These are phyloP conservation scores for Penicillium sp. DNA, from an alignment of 2,329 filamentous ascomycete genomes.

Conservation along the genomic window DNA sequence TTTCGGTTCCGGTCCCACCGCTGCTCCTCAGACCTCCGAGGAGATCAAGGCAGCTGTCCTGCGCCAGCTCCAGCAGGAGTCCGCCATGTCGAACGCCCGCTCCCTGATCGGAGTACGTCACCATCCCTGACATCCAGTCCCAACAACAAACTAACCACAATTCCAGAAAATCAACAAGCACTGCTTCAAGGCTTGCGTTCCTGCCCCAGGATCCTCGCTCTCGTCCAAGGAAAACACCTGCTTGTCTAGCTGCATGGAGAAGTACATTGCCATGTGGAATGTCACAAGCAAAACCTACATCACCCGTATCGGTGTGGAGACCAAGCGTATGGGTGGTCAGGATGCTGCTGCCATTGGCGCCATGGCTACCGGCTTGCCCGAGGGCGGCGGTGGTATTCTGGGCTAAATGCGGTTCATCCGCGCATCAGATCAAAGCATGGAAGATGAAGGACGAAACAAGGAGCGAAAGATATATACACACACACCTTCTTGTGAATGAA, in stretches of 20 bases:
- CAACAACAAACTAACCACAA: background rate
- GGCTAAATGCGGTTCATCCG: constrained; percentile 1
- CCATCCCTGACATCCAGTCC: background rate
- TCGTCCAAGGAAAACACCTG: constrained; percentile 68
- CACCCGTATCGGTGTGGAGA: constrained; percentile 55
- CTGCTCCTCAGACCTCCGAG: constrained; percentile 28
- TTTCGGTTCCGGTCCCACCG: constrained; percentile 39
- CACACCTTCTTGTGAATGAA: constrained; percentile 17
- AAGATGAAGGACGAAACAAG: constrained; percentile 5
- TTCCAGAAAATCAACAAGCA: constrained; percentile 73
- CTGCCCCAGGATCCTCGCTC: constrained; percentile 64
- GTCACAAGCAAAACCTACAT: constrained; percentile 68
- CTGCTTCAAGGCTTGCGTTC: constrained; percentile 76
- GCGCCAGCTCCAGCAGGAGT: constrained; percentile 63
- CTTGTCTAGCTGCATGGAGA: constrained; percentile 76
- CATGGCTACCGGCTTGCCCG: constrained; percentile 18
- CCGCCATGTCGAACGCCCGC: constrained; percentile 67
- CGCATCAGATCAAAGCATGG: constrained; percentile 1
- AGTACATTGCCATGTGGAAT: constrained; percentile 81
- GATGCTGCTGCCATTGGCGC: constrained; percentile 22
- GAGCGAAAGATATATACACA: constrained; percentile 7
- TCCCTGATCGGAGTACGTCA: constrained; percentile 65
- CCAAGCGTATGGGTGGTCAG: constrained; percentile 48
- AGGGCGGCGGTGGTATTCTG: constrained; percentile 9
- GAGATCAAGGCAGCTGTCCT: constrained; percentile 57